Evolutionary conservation across 139 green algal species (phyloP).

Genomic region (Choricystis sp.): DNA sequence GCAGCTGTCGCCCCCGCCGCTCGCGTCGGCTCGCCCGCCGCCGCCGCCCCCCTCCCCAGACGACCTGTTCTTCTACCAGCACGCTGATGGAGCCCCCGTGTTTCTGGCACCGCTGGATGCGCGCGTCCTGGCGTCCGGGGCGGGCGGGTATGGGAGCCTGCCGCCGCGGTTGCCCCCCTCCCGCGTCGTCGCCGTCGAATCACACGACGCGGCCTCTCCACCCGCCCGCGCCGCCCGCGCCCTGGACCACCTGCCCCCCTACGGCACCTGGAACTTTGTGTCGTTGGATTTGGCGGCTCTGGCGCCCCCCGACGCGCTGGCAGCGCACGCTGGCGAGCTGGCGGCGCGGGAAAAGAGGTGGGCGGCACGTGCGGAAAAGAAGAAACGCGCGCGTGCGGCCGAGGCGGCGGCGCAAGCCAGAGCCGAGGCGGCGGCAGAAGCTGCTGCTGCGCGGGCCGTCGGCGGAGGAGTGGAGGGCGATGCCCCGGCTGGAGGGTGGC

Average conservation of each 20-base stretch:
- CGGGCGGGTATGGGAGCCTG: background rate
- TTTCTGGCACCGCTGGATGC: constrained; percentile 51
- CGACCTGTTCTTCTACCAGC: constrained; percentile 31
- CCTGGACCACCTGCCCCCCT: background rate
- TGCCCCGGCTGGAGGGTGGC: background rate
- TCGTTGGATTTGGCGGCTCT: background rate
- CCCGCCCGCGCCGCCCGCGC: too few relatives aligned
- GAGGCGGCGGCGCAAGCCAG: constrained; percentile 10
- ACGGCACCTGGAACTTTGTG: background rate
- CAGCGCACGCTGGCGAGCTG: background rate
- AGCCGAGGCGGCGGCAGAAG: background rate
- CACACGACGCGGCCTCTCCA: background rate
- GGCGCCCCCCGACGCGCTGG: background rate
- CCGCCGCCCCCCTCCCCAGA: background rate
- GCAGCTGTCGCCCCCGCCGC: background rate
- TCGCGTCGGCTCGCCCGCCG: background rate
- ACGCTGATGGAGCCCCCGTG: constrained; percentile 38
- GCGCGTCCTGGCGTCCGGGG: constrained; percentile 18
- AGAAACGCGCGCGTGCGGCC: background rate
- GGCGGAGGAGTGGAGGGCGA: background rate
- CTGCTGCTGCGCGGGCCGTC: background rate
- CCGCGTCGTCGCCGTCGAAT: background rate
- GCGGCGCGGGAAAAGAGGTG: too few relatives aligned
- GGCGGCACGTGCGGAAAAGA: background rate
- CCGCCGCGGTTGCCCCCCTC: background rate